Base-by-base conservation (phyloP, 257 asterid species). In the Nicotiana otophora region DNA sequence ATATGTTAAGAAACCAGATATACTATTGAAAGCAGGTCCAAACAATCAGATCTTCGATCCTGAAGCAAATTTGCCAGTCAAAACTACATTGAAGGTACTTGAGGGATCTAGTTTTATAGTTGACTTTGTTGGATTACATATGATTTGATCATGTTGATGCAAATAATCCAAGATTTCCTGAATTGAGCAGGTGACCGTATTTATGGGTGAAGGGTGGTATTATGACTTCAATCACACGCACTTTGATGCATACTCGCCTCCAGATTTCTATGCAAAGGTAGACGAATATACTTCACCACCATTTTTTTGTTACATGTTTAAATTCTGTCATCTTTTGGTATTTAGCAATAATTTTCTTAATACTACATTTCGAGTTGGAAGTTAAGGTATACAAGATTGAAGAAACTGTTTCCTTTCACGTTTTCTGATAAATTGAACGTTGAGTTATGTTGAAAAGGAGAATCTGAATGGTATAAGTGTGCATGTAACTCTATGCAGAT, bases 171-270 rank as follows among this genome's bases (percentile, higher is more conserved):
- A 67, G 36, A 58, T 12, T 77, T 33, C 62, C 78, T 81, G 60
- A 65, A 42, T 64, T 82, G 46, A 84, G 66, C 89, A 94, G 98
- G 98, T 94, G 84, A 91, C 95, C 3, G 86, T 94, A 33, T 93
- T 78, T 74, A 94, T 93, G 98, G 98, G 98, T 53, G 98, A 93
- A 86, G 97, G 98, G 85, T 94, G 98, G 98, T 90, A 92, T 87
- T 86, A 84, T 76, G 97, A 94, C 86, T 94, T 94, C 85, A 75
- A 77, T 26, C 97, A 92, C 65, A 89, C 97, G 16, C 94, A 94
- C 84, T 94, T 94, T 2, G 98, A 94, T 86, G 81, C 85, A n/a
- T 94, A 90, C 81, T 94, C 98, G 66, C 98, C 98, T 80, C 98
- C 98, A 28, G 98, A 94, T 85, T 94, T 94, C 87, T 94, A 94